Evolutionary conservation across 164 flowering plant species (phyloP).

Genomic region (Piper betle): DNA sequence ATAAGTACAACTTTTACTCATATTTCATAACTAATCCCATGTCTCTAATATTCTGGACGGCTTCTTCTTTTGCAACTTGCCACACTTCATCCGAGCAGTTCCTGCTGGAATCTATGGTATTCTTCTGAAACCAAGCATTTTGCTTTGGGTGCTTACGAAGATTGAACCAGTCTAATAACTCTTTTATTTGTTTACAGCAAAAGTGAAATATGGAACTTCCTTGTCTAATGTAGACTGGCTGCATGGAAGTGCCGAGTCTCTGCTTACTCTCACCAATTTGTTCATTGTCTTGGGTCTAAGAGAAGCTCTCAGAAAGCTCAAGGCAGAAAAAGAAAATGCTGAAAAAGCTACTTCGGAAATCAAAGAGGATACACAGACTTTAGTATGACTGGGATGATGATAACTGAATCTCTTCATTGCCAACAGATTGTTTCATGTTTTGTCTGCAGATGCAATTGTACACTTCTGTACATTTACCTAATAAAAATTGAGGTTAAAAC

Average conservation of each 20-base stretch:
- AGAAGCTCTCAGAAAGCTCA: slow-evolving; percentile 44
- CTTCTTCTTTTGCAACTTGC: slow-evolving; percentile 4
- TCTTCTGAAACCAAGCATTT: background rate
- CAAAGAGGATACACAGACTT: slow-evolving; percentile 25
- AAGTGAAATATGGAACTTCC: slow-evolving; percentile 89
- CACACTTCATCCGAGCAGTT: slow-evolving; percentile 26
- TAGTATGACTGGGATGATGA: slow-evolving; percentile 1
- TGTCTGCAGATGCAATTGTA: too few species aligned
- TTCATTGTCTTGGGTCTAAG: slow-evolving; percentile 82
- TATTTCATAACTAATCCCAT: too few species aligned
- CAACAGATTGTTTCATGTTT: too few species aligned
- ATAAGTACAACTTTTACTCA: too few species aligned
- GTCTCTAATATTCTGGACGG: slow-evolving; percentile 3
- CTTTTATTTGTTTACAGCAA: slow-evolving; percentile 37
- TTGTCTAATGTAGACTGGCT: slow-evolving; percentile 94
- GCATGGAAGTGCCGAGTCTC: slow-evolving; percentile 90
- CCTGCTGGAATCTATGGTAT: slow-evolving; percentile 98
- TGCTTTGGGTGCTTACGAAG: background rate
- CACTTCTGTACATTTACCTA: too few species aligned
- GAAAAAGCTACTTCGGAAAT: slow-evolving; percentile 5
- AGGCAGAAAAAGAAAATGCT: slow-evolving; percentile 14
- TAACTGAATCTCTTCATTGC: background rate
- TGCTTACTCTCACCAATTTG: slow-evolving; percentile 77
- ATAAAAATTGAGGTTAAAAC: too few species aligned
- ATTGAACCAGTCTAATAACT: background rate